Percentiles rank a stretch among this genome's conserved stretches.
These are phyloP conservation scores for Phytopythium aichiense DNA, from an alignment of 352 stramenopile genomes.

Conservation along the genomic window DNA sequence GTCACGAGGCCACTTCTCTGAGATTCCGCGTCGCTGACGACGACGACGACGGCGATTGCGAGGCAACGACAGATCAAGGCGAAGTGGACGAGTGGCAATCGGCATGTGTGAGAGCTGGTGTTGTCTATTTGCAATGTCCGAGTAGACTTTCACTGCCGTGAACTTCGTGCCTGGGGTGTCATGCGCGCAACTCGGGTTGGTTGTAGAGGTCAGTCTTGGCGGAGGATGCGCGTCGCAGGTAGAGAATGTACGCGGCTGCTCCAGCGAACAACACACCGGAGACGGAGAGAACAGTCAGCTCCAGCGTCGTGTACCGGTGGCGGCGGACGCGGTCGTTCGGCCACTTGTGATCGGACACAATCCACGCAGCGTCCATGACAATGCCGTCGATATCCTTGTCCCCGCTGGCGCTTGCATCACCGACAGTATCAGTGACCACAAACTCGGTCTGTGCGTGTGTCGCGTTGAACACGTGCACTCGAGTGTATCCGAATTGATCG, in stretches of 20 bases:
- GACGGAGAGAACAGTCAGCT: neutral
- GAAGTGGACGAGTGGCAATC: too few species aligned
- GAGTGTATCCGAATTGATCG: constrained; percentile 44
- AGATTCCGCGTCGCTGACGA: too few species aligned
- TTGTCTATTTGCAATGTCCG: neutral
- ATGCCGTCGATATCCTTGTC: constrained; percentile 10
- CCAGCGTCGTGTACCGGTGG: constrained; percentile 4
- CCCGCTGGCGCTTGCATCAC: neutral
- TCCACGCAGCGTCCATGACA: constrained; percentile 38
- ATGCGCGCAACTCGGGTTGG: neutral
- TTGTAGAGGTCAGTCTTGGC: neutral
- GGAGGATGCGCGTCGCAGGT: neutral
- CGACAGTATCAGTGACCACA: constrained; percentile 21
- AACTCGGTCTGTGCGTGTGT: constrained; percentile 55
- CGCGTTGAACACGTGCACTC: constrained; percentile 55
- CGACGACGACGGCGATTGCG: too few species aligned
- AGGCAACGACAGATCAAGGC: too few species aligned
- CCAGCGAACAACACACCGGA: neutral
- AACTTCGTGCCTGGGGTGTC: neutral
- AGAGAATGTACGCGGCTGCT: neutral
- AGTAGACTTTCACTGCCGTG: neutral
- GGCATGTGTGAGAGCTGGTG: neutral
- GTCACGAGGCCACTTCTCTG: too few species aligned
- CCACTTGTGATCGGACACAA: constrained; percentile 49
- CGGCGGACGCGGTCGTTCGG: constrained; percentile 28